A percentile compares a stretch with the other conserved stretches of the same genome.
Evolutionary conservation across 257 asterid species (phyloP).

Genomic region (Nicotiana benthamiana): DNA sequence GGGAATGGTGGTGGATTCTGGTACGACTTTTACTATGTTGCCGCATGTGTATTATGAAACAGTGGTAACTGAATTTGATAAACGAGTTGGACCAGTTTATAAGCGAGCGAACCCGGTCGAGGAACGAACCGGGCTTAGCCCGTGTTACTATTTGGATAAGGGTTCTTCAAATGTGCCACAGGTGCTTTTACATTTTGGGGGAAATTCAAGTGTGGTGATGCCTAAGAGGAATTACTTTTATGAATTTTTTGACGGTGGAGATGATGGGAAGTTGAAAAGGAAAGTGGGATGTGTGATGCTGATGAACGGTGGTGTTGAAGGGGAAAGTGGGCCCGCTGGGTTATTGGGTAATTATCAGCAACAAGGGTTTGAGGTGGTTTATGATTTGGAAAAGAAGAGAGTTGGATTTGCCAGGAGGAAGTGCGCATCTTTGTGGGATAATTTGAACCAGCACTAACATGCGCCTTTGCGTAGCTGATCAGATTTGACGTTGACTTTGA

Average conservation of each 20-base stretch:
- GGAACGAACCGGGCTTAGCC: conserved; percentile 62
- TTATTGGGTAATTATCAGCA: conserved; percentile 88
- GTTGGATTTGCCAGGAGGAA: conserved; percentile 80
- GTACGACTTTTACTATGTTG: conserved; percentile 84
- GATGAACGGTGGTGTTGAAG: conserved; percentile 80
- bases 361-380: conserved; percentile 96
- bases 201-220: conserved; percentile 77
- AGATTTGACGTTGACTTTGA: background rate
- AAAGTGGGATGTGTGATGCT: conserved; percentile 77
- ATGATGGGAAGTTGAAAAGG: conserved; percentile 30
- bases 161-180: conserved; percentile 31
- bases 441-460: conserved; percentile 33
- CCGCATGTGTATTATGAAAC: conserved; percentile 45
- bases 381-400: conserved; percentile 64
- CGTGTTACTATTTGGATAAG: conserved; percentile 49
- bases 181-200: conserved; percentile 54
- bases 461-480: background rate
- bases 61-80: conserved; percentile 39
- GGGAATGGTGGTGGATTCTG: conserved; percentile 98
- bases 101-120: conserved; percentile 53
- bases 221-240: conserved; percentile 71
- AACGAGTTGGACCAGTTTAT: conserved; percentile 29
- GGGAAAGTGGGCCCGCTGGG: conserved; percentile 88
- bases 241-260: conserved; percentile 46
- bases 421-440: conserved; percentile 83